Evolutionary conservation across 169 alveolate species (phyloP), one percentile per base, ranked within the genome.

Genomic region (Prorocentrum cordatum): DNA sequence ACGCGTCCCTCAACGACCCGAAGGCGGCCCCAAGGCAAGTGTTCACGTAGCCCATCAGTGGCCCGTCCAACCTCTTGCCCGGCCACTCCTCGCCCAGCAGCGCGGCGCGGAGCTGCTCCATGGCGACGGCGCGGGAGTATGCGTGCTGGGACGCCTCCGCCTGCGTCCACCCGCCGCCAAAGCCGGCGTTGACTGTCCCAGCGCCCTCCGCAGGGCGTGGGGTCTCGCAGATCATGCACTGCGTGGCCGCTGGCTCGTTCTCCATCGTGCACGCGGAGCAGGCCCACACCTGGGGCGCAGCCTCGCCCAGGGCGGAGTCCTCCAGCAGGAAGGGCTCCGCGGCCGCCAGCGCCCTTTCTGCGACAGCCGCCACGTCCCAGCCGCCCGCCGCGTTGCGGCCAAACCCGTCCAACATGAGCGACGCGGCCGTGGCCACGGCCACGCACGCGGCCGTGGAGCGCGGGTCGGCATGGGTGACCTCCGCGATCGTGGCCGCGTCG

Each of bases 401-500:
- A n/a, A n/a, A n/a, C n/a, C n/a, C n/a, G n/a, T n/a, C n/a, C n/a
- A n/a, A n/a, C 88, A 77, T 58, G 39, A 9, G 26, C 22, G 88
- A 36, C 33, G 59, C 35, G 35, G 59, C 26, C 54, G 9, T 27
- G 20, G 88, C 88, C 16, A 77, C 75, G 26, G 88, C 88, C 3
- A 77, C 75, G 45, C 88, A 59, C 14, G 88, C 88, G 5, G 88
- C 88, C 0, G 88, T 77, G 39, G 88, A 77, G 75, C 88, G 54
- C 39, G 88, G 88, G 27, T 77, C 88, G 18, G 88, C 88, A 36
- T 77, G 88, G 12, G 88, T 77, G 47, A 77, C 88, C 62, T 59
- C 73, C 1, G 88, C 88, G 26, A 77, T 26, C 10, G n/a, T 35
- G 32, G 9, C 10, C 36, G 79, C 79, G 16, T 36, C 79, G 24